phyloP scores from a whole-genome alignment of 225 moss, liverwort and hornwort species.

The Bryoerythrophyllum caledonicum region DNA sequence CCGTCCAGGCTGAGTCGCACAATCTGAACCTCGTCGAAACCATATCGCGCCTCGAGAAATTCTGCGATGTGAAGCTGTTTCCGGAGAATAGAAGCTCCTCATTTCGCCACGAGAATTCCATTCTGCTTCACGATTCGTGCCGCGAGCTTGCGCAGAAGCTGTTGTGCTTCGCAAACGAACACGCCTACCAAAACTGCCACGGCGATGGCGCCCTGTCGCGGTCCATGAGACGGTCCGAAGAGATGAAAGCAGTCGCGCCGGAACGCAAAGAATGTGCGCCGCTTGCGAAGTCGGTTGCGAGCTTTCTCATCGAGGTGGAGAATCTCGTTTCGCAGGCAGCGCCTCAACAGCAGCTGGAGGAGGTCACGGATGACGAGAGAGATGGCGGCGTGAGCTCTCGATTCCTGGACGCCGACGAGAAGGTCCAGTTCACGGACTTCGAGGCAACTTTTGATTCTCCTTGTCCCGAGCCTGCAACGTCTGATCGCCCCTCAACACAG shows the following conservation, averaged over 20 bases:
- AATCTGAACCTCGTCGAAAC: constrained; percentile 22
- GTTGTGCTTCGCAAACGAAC: constrained; percentile 35
- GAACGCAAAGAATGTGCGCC: neutral
- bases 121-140: constrained; percentile 26
- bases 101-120: constrained; percentile 10
- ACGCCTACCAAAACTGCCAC: neutral
- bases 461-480: neutral
- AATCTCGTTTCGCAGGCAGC: constrained; percentile 5
- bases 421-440: constrained; percentile 48
- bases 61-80: constrained; percentile 42
- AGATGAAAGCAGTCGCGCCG: neutral
- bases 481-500: neutral
- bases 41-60: constrained; percentile 42
- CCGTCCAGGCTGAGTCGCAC: constrained; percentile 5
- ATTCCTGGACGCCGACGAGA: constrained; percentile 33
- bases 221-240: constrained; percentile 9
- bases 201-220: neutral
- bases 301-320: constrained; percentile 27
- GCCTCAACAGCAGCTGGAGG: neutral
- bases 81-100: constrained; percentile 5
- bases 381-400: constrained; percentile 11
- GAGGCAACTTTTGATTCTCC: constrained; percentile 43
- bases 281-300: constrained; percentile 21
- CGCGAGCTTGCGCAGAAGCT: constrained; percentile 41
- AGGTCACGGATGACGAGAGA: neutral